A percentile compares a stretch with the other conserved stretches of the same genome.
phyloP scores from a whole-genome alignment of 768 basidiomycete genomes.

The Leucocoprinus sp. region DNA sequence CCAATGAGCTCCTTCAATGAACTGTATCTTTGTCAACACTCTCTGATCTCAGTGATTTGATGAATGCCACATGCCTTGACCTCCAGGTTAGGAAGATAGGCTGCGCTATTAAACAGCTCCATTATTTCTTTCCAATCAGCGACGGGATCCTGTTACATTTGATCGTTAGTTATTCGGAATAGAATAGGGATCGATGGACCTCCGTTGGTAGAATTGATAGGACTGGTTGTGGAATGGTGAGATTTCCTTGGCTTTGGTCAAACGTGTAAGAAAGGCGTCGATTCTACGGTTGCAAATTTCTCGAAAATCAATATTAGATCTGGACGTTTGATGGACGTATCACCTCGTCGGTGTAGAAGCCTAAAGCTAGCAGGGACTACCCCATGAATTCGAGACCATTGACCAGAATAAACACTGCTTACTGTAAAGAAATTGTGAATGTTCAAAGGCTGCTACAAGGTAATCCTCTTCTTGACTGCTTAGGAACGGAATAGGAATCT shows the following conservation, averaged over 20 bases:
- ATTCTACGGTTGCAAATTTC: constrained; percentile 25
- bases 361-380: constrained; percentile 35
- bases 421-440: constrained; percentile 58
- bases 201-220: constrained; percentile 32
- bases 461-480: constrained; percentile 59
- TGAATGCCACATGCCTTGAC: constrained; percentile 24
- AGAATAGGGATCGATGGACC: constrained; percentile 22
- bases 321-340: constrained; percentile 2
- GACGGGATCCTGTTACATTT: constrained; percentile 35
- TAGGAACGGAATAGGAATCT: constrained; percentile 55
- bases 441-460: constrained; percentile 51
- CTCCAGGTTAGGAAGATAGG: constrained; percentile 30
- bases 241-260: constrained; percentile 36
- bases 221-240: constrained; percentile 34
- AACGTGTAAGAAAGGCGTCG: constrained; percentile 32
- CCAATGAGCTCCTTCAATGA: constrained; percentile 48
- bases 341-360: constrained; percentile 57
- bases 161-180: neutral
- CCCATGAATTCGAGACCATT: neutral
- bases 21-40: neutral
- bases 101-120: constrained; percentile 27
- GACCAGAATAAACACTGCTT: constrained; percentile 17
- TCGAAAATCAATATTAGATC: neutral
- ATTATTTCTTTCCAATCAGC: constrained; percentile 32
- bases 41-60: neutral